Evolutionary conservation across 2,329 filamentous ascomycete species (phyloP), one percentile per base, ranked within the genome.

Genomic region (Ophiostoma ulmi): DNA sequence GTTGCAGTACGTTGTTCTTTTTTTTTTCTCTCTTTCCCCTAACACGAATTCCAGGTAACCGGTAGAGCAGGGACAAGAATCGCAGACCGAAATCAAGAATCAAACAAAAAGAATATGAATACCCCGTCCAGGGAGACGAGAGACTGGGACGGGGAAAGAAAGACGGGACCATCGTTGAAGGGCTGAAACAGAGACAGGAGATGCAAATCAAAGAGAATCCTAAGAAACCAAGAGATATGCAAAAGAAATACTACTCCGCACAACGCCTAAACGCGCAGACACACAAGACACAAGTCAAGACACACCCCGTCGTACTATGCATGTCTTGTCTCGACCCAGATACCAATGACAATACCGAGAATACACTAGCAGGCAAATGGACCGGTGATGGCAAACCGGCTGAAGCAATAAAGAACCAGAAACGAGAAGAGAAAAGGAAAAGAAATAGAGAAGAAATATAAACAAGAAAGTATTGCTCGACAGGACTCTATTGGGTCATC

Each of bases 131-230:
- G 44, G 44, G 5, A 48, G 44, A 48, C 31, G 31, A 31, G 31
- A 31, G 31, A 31, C 31, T 3, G 31, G 3, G 31, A 31, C 31
- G 31, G 31, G 31, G 26, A 26, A 26, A 26, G 26, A 26, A 26
- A 26, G 26, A 2, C 26, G 26, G 26, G 31, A 31, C 2, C 31
- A 31, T 31, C 31, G 31, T 31, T 31, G n/a, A 10, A 26, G 52
- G n/a, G n/a, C 13, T 58, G 52, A 58, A 58, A 58, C 52, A 58
- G 52, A 58, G 17, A 58, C 52, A 58, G 52, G 52, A 58, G 52
- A 58, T 3, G 52, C 22, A 58, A 58, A 58, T 58, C 52, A 58
- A 22, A 58, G n/a, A 26, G 5, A 1, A 48, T 8, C 17, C 17
- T 5, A 48, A 48, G 44, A 48, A 20, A 48, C 17, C 44, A 48